phyloP scores from a whole-genome alignment of 176 grass and related monocot species.

The Microstegium vimineum region DNA sequence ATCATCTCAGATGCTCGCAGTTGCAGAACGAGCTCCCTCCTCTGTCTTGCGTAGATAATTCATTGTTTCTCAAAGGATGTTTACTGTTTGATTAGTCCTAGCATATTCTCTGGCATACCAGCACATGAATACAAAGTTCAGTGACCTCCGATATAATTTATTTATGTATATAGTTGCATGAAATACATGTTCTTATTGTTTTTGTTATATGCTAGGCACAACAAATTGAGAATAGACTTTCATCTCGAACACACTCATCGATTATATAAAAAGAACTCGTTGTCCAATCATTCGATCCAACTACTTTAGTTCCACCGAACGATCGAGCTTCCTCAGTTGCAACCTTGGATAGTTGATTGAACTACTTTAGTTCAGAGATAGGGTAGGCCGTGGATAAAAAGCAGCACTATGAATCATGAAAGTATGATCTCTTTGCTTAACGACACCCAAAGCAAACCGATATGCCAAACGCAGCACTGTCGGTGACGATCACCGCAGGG shows the following conservation, averaged over 20 bases:
- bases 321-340: not conserved
- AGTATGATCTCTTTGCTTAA: not conserved
- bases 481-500: not conserved
- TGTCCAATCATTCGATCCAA: not conserved
- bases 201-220: no score
- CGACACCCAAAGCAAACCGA: not conserved
- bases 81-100: no score
- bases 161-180: no score
- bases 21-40: no score
- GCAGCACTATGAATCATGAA: not conserved
- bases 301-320: not conserved
- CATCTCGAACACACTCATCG: no score
- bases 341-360: conserved; percentile 6
- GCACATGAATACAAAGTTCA: no score
- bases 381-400: not conserved
- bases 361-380: not conserved
- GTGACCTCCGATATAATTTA: no score
- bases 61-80: no score
- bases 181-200: no score
- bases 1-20: not conserved
- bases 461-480: not conserved
- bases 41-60: no score
- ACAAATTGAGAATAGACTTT: not conserved
- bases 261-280: not conserved
- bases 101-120: no score